A percentile compares a stretch with the other conserved stretches of the same genome.
phyloP scores from a whole-genome alignment of 2,329 filamentous ascomycete species.

The Aureobasidium sp. region DNA sequence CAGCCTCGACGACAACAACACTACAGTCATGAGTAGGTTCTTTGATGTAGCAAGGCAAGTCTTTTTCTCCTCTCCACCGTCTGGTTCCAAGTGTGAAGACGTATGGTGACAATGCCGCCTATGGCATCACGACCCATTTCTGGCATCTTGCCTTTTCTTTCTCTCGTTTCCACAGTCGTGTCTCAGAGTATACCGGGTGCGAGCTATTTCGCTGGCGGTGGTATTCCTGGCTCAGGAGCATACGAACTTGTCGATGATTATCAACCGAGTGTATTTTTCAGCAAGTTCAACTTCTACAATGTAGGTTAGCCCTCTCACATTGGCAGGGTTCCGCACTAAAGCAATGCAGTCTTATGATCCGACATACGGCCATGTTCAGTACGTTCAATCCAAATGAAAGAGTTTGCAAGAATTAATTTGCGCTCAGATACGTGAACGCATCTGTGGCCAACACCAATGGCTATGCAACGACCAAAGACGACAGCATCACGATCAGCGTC shows the following conservation, averaged over 20 bases:
- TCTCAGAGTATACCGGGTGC: constrained; percentile 26
- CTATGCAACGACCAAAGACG: constrained; percentile 22
- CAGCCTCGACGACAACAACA: constrained; percentile 5
- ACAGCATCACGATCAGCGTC: constrained; percentile 28
- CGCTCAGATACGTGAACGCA: constrained; percentile 34
- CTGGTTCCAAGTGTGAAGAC: background rate
- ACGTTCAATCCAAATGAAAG: background rate
- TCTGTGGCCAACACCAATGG: constrained; percentile 30
- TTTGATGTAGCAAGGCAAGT: constrained; percentile 8
- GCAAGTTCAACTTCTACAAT: constrained; percentile 31
- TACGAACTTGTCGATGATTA: constrained; percentile 30
- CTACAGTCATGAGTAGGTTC: background rate
- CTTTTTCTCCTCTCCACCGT: background rate
- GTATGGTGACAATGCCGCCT: constrained; percentile 11
- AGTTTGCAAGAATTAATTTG: background rate
- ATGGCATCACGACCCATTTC: background rate
- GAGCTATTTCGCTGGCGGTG: constrained; percentile 24
- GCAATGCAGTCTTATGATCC: constrained; percentile 23
- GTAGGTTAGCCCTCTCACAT: constrained; percentile 30
- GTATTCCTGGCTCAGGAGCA: constrained; percentile 24
- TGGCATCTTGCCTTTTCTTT: constrained; percentile 18
- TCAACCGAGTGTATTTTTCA: constrained; percentile 27
- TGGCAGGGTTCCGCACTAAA: background rate
- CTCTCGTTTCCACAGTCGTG: constrained; percentile 18
- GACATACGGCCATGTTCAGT: constrained; percentile 29